Conservation (phyloP, 1,139 yeast species). For the Yamadazyma aaseri region DNA sequence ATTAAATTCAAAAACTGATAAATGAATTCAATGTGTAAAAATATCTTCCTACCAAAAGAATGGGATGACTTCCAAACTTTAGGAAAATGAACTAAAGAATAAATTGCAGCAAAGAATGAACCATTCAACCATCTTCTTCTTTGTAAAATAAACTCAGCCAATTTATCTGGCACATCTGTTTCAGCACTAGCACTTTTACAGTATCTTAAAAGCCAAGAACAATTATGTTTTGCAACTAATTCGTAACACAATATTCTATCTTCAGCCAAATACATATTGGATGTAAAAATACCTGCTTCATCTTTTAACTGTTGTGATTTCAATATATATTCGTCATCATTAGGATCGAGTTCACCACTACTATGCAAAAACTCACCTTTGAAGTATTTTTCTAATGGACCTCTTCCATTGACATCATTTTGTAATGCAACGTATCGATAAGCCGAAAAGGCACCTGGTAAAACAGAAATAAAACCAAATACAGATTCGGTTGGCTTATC, state of each 20-base stretch:
- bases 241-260: slow-evolving; percentile 51
- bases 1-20: slow-evolving; percentile 45
- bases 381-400: slow-evolving; percentile 49
- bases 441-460: slow-evolving; percentile 50
- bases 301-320: slow-evolving; percentile 40
- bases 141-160: slow-evolving; percentile 48
- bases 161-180: slow-evolving; percentile 49
- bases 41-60: slow-evolving; percentile 40
- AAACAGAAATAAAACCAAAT: slow-evolving; percentile 46
- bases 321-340: slow-evolving; percentile 45
- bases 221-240: slow-evolving; percentile 44
- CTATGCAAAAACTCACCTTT: slow-evolving; percentile 50
- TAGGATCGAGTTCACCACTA: slow-evolving; percentile 44
- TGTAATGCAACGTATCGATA: slow-evolving; percentile 42
- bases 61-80: slow-evolving; percentile 46
- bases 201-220: slow-evolving; percentile 46
- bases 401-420: slow-evolving; percentile 42
- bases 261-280: slow-evolving; percentile 52
- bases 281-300: slow-evolving; percentile 50
- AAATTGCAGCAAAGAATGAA: slow-evolving; percentile 50
- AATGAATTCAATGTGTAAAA: slow-evolving; percentile 42
- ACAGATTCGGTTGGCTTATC: slow-evolving; percentile 49
- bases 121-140: slow-evolving; percentile 55
- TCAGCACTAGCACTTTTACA: slow-evolving; percentile 49
- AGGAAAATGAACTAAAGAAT: slow-evolving; percentile 44